Base-by-base conservation (phyloP, 129 eudicot species). In the Oenanthe sinensis region DNA sequence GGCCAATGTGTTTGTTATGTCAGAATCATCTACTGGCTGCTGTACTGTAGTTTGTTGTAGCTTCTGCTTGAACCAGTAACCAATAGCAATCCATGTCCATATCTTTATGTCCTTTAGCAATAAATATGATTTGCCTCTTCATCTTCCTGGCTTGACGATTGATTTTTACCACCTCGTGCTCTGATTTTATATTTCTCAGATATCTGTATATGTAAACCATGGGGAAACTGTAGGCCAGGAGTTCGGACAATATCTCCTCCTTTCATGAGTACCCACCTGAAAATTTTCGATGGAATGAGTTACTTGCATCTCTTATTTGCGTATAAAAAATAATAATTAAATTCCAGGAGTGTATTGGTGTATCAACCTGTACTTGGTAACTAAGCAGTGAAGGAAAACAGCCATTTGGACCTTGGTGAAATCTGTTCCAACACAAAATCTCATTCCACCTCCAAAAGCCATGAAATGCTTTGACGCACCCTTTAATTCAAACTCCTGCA, bases 401-500 rank as follows among this genome's bases (percentile, higher is more conserved):
- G 97, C 97, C 97, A 94, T 91, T 74, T 94, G 98, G 77, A 91
- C 86, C 85, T 86, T 91, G 11, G 97, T 88, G 82, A 94, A 94
- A 71, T 94, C 97, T 37, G 98, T 91, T 82, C 98, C 98, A 43
- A 94, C 97, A 80, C 97, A 91, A 83, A 91, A 94, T 84, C 97
- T 91, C 98, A 94, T 91, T 19, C 98, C 98, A 36, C 98, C 98
- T 49, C 97, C 98, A 75, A 94, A 94, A 40, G 97, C 98, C 97
- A 94, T 94, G 84, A 94, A 94, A 78, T 94, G 83, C 86, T 86
- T 91, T 7, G 97, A 85, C 68, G 92, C 96, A 46, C 97, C 92
- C 82, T 87, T 83, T 80, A 84, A 80, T 62, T 85, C 96, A 78
- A 87, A 81, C 69, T 90, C 93, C 98, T 94, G 91, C 69, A 81